Evolutionary conservation across 2,329 filamentous ascomycete species (phyloP).

Genomic region (Pseudocercospora musae): DNA sequence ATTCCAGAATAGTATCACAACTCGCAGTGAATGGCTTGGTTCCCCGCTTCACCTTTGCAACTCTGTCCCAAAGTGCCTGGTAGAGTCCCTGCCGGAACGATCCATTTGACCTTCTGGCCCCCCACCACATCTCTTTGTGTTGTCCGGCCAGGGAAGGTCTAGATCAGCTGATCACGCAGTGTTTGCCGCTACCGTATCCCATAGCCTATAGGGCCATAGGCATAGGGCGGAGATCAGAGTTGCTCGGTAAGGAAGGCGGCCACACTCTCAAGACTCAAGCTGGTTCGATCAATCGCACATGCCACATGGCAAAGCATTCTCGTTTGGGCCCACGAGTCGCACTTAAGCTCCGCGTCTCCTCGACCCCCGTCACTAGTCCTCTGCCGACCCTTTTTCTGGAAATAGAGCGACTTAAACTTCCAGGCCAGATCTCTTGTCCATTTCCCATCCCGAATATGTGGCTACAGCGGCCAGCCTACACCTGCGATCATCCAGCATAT

Average conservation of each 20-base stretch:
- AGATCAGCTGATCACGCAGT: neutral
- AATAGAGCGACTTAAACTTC: neutral
- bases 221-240: neutral
- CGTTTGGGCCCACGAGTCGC: neutral
- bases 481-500: neutral
- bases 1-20: neutral
- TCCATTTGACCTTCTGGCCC: neutral
- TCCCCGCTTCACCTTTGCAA: neutral
- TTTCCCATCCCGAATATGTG: neutral
- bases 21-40: neutral
- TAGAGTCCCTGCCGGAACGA: neutral
- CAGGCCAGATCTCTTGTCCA: neutral
- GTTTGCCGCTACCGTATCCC: no score
- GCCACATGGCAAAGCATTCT: neutral
- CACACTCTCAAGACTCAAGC: no score
- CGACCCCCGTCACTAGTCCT: slow-evolving; percentile 1
- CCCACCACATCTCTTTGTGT: neutral
- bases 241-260: neutral
- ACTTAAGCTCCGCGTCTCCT: neutral
- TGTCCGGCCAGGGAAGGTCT: no score
- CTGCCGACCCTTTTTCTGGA: neutral
- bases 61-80: neutral
- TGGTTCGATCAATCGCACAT: neutral
- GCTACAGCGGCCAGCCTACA: no score
- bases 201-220: no score